Conservation (phyloP, 2,329 filamentous ascomycete species). For the Fusarium hainanense region DNA sequence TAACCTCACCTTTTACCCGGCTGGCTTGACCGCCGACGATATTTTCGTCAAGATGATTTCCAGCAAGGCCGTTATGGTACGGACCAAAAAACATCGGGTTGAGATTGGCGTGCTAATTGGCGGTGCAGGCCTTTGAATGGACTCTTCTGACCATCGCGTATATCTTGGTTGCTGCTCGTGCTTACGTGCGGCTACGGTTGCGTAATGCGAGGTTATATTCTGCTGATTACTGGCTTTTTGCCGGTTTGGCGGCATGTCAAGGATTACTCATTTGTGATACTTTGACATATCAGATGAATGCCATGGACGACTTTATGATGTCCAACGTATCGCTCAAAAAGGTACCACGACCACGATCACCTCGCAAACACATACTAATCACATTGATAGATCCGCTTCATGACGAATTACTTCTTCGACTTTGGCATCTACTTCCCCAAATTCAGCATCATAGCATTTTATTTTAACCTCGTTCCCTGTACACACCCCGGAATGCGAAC, state of each 20-base stretch:
- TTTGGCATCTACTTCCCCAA: conserved; percentile 19
- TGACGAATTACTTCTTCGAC: conserved; percentile 16
- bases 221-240: not conserved
- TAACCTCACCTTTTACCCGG: not conserved
- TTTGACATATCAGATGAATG: conserved; percentile 6
- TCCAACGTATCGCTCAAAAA: not conserved
- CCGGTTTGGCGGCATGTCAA: not conserved
- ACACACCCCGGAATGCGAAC: conserved; percentile 8
- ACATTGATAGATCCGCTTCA: not conserved
- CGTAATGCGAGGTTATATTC: conserved; percentile 8
- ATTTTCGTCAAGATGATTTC: not conserved
- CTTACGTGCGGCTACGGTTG: not conserved
- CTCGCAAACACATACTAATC: rapidly evolving
- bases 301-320: conserved; percentile 14
- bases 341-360: not conserved
- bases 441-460: conserved; percentile 17
- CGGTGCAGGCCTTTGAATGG: conserved; percentile 12
- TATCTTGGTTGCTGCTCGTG: not conserved
- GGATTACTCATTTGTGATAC: conserved; percentile 6
- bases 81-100: rapidly evolving
- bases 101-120: not conserved
- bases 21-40: not conserved
- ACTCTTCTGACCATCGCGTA: conserved; percentile 8
- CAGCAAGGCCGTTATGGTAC: conserved; percentile 6
- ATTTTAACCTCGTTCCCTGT: not conserved